These are phyloP conservation scores for Zizania latifolia DNA, from an alignment of 176 grass and related monocot genomes.

Conservation along the genomic window DNA sequence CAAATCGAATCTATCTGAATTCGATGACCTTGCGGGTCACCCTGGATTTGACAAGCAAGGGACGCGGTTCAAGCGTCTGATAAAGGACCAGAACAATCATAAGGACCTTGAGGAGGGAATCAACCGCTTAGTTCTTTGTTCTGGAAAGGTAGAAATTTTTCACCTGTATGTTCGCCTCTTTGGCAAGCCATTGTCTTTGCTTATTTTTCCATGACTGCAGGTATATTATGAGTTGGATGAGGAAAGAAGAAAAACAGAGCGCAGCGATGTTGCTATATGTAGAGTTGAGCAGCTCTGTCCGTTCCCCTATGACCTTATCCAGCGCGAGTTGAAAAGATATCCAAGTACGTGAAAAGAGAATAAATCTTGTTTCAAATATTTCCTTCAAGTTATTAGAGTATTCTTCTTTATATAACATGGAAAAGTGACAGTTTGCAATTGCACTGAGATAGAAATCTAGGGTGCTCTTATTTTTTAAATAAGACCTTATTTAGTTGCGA, in stretches of 20 bases:
- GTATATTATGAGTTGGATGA: conserved; percentile 96
- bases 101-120: conserved; percentile 82
- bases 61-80: conserved; percentile 93
- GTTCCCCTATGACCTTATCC: conserved; percentile 82
- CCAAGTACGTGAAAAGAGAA: conserved; percentile 56
- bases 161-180: neutral
- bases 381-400: neutral
- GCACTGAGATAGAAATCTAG: neutral
- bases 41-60: conserved; percentile 97
- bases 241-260: conserved; percentile 59
- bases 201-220: conserved; percentile 33
- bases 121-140: conserved; percentile 79
- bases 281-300: conserved; percentile 97
- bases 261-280: conserved; percentile 84
- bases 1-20: conserved; percentile 94
- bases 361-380: neutral
- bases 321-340: conserved; percentile 94
- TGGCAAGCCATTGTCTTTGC: neutral
- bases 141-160: conserved; percentile 61
- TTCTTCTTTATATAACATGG: neutral
- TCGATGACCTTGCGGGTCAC: conserved; percentile 85
- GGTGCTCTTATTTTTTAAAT: neutral
- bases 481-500: neutral
- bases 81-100: conserved; percentile 82
- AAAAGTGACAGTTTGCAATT: neutral